A percentile compares a stretch with the other conserved stretches of the same genome.
These are phyloP conservation scores for Saturnispora diversa DNA, from an alignment of 805 yeast genomes.

Conservation along the genomic window DNA sequence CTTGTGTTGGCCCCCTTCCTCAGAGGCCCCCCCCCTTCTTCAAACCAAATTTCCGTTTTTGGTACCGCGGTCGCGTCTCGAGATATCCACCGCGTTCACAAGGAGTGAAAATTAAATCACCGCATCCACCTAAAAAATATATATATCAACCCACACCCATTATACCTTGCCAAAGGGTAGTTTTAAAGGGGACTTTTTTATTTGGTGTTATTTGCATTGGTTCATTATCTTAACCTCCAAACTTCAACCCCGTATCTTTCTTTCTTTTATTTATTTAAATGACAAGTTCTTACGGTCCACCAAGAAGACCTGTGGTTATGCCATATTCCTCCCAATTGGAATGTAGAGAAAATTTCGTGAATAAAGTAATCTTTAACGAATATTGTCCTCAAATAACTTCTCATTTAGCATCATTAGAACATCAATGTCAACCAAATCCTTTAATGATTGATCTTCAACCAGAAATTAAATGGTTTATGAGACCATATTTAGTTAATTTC, in stretches of 20 bases:
- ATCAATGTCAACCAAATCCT: constrained; percentile 35
- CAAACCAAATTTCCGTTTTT: too few relatives aligned
- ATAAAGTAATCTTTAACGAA: constrained; percentile 36
- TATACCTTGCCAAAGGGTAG: too few relatives aligned
- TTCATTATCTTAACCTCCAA: too few relatives aligned
- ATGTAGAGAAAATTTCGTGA: constrained; percentile 38
- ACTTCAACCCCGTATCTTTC: background rate
- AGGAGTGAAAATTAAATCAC: too few relatives aligned
- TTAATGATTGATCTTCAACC: constrained; percentile 77
- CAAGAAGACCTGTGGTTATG: constrained; percentile 23
- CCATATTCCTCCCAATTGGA: constrained; percentile 40
- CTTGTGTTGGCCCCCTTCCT: too few relatives aligned
- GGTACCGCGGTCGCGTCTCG: too few relatives aligned
- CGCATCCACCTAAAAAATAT: too few relatives aligned
- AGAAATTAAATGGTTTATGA: constrained; percentile 63
- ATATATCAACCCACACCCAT: too few relatives aligned
- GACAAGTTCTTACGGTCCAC: constrained; percentile 27
- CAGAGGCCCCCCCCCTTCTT: too few relatives aligned
- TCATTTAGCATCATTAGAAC: constrained; percentile 36
- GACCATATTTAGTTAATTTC: constrained; percentile 73
- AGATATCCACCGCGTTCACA: background rate
- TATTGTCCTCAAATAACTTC: constrained; percentile 34
- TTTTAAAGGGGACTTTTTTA: too few relatives aligned
- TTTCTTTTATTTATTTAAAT: background rate
- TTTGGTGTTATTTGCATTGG: too few relatives aligned